phyloP scores from a whole-genome alignment of 148 eudicot genomes.

The Chenopodium quinoa region DNA sequence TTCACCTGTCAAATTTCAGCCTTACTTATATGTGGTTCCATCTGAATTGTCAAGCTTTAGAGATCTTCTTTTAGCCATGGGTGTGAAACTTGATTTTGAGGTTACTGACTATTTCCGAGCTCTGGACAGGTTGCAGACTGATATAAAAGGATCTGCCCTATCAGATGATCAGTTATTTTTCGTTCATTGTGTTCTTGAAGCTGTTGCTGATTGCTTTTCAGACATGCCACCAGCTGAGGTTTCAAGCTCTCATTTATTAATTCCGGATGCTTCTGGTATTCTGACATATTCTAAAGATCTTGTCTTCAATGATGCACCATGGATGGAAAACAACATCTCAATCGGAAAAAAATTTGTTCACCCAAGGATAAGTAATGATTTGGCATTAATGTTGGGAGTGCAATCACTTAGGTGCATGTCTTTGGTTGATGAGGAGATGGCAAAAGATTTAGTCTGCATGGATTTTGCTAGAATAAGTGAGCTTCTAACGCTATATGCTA shows the following conservation, averaged over 20 bases:
- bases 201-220: slow-evolving; percentile 68
- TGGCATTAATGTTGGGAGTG: slow-evolving; percentile 83
- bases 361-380: slow-evolving; percentile 65
- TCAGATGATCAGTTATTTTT: slow-evolving; percentile 82
- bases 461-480: slow-evolving; percentile 73
- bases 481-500: slow-evolving; percentile 62
- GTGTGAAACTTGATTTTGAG: slow-evolving; percentile 79
- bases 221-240: slow-evolving; percentile 49
- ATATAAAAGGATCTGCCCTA: slow-evolving; percentile 53
- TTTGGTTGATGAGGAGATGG: slow-evolving; percentile 89
- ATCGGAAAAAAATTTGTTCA: slow-evolving; percentile 74
- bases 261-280: slow-evolving; percentile 78
- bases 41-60: slow-evolving; percentile 75
- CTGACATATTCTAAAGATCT: slow-evolving; percentile 61
- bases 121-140: slow-evolving; percentile 63
- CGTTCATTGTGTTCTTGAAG: slow-evolving; percentile 86
- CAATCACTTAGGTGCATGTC: slow-evolving; percentile 89
- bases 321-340: slow-evolving; percentile 73
- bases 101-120: slow-evolving; percentile 68
- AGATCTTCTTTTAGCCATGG: slow-evolving; percentile 81
- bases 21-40: slow-evolving; percentile 92
- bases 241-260: slow-evolving; percentile 45
- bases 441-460: slow-evolving; percentile 96
- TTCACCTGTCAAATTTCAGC: slow-evolving; percentile 92
- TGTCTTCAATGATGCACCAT: slow-evolving; percentile 95